phyloP scores from a whole-genome alignment of 805 yeast species.

The Teunomyces cretensis region DNA sequence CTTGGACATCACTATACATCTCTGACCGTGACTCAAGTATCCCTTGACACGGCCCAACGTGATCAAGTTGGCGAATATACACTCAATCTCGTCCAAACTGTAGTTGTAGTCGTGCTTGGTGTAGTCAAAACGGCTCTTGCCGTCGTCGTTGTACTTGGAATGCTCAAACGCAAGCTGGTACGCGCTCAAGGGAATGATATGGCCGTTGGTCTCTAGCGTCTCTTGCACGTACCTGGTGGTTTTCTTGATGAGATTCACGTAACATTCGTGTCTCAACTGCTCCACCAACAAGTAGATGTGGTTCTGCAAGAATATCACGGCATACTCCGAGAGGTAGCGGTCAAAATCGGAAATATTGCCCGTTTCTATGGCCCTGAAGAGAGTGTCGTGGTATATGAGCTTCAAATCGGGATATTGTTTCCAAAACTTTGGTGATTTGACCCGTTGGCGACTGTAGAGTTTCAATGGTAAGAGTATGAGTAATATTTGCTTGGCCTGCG shows the following conservation, averaged over 20 bases:
- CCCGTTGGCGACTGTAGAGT: conserved; percentile 53
- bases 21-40: conserved; percentile 73
- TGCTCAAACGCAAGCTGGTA: conserved; percentile 45
- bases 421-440: conserved; percentile 31
- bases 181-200: conserved; percentile 41
- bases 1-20: conserved; percentile 74
- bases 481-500: conserved; percentile 49
- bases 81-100: conserved; percentile 59
- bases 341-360: conserved; percentile 64
- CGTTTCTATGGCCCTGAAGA: conserved; percentile 46
- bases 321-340: conserved; percentile 40
- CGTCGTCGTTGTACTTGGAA: conserved; percentile 13
- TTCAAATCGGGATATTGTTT: conserved; percentile 39
- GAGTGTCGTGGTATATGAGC: conserved; percentile 41
- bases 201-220: conserved; percentile 28
- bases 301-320: conserved; percentile 51
- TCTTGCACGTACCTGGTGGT: conserved; percentile 21
- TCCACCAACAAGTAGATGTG: conserved; percentile 62
- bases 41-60: conserved; percentile 66
- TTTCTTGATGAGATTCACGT: conserved; percentile 50
- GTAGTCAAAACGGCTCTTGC: background rate
- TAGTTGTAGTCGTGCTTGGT: conserved; percentile 4
- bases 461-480: conserved; percentile 63
- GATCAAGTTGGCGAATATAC: conserved; percentile 66
- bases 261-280: conserved; percentile 49